phyloP scores from a whole-genome alignment of 805 yeast genomes.

The Tetrapisispora iriomotensis region DNA sequence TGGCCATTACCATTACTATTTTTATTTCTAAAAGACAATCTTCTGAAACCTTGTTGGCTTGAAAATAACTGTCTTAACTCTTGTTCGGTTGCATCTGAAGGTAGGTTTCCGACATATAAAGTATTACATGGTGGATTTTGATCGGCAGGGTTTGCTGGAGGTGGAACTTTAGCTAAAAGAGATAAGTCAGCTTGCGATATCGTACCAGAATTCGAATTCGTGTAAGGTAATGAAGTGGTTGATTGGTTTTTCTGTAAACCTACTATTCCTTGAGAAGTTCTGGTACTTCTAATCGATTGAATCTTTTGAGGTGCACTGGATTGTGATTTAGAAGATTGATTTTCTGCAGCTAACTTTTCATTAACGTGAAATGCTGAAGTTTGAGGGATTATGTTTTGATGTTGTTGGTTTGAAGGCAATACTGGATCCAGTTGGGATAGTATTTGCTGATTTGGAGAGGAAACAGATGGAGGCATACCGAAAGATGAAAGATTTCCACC shows the following conservation, averaged over 20 bases:
- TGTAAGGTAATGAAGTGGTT: constrained; percentile 23
- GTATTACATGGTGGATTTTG: constrained; percentile 99
- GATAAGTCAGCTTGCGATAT: constrained; percentile 52
- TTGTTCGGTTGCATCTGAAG: constrained; percentile 92
- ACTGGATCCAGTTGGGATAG: neutral
- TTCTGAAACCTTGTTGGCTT: constrained; percentile 83
- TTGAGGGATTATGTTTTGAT: neutral
- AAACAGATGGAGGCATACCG: neutral
- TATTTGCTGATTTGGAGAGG: constrained; percentile 1
- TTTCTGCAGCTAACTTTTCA: constrained; percentile 5
- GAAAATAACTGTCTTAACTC: constrained; percentile 82
- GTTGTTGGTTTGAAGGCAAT: neutral
- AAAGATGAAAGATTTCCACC: constrained; percentile 1
- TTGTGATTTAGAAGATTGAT: constrained; percentile 2
- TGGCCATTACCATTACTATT: constrained; percentile 42
- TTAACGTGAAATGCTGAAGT: neutral
- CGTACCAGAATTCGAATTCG: constrained; percentile 12
- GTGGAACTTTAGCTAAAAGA: constrained; percentile 68
- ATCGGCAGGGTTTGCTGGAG: constrained; percentile 96
- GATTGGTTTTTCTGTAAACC: constrained; percentile 18
- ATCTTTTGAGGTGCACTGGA: constrained; percentile 14
- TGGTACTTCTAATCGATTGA: constrained; percentile 11
- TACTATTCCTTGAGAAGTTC: constrained; percentile 8
- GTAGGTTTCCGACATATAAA: constrained; percentile 89
- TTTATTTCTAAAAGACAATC: constrained; percentile 85